Evolutionary conservation across 169 alveolate species (phyloP).

Genomic region (Perkinsus olseni): DNA sequence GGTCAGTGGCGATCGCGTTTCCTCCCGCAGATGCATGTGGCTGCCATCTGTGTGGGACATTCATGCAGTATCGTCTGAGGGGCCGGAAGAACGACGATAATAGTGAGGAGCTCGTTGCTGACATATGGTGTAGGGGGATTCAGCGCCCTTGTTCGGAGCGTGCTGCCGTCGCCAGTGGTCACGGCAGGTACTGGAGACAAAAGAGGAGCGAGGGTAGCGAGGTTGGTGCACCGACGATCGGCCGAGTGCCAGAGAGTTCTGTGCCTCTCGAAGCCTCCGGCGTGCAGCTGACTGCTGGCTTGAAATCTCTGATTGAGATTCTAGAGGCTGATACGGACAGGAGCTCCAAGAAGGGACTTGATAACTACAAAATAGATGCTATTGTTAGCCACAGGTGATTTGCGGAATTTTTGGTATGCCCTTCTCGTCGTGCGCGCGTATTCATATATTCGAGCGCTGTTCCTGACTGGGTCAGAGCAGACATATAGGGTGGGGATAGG

Average conservation of each 20-base stretch:
- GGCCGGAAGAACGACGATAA: background rate
- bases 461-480: too few relatives aligned
- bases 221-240: background rate
- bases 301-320: background rate
- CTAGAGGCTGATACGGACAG: background rate
- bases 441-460: too few relatives aligned
- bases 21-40: background rate
- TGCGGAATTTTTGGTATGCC: too few relatives aligned
- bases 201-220: background rate
- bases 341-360: background rate
- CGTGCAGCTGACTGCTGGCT: background rate
- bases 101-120: background rate
- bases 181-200: background rate
- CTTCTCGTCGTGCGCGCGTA: too few relatives aligned
- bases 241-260: background rate
- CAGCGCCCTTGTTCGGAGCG: too few relatives aligned
- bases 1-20: too few relatives aligned
- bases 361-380: background rate
- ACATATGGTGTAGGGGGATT: background rate
- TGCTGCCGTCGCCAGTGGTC: too few relatives aligned
- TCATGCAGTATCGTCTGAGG: background rate
- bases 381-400: background rate
- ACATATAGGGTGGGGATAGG: too few relatives aligned
- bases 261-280: background rate
- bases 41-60: background rate